Percentiles rank a stretch among this genome's conserved stretches.
Conservation (phyloP, 139 green algal genomes). For the Micractinium conductrix region DNA sequence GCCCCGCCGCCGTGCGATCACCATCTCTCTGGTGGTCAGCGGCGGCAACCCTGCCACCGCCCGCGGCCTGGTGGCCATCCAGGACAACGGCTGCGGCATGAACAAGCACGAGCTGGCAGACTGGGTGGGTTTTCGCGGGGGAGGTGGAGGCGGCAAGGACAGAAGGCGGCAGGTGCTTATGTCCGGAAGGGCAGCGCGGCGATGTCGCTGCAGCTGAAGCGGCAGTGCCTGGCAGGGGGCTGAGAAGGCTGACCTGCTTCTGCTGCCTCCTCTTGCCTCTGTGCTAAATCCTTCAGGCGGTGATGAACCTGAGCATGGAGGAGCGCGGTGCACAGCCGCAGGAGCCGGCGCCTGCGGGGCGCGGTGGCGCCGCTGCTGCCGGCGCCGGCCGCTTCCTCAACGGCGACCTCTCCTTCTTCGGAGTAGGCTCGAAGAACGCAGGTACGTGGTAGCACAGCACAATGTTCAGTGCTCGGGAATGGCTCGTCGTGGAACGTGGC, state of each 20-base stretch:
- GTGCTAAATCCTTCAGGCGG: conserved; percentile 38
- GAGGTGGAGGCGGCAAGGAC: neutral
- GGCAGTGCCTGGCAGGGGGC: neutral
- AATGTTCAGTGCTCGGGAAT: too few species aligned
- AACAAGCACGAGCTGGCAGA: conserved; percentile 69
- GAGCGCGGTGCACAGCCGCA: conserved; percentile 64
- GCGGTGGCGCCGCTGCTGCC: neutral
- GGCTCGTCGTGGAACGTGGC: too few species aligned
- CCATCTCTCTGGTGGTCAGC: conserved; percentile 57
- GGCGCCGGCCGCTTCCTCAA: conserved; percentile 66
- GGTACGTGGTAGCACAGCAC: too few species aligned
- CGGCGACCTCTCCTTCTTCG: conserved; percentile 84
- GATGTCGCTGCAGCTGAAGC: too few species aligned
- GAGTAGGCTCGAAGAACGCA: too few species aligned
- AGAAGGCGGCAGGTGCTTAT: neutral
- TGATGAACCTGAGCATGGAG: conserved; percentile 88
- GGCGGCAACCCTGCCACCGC: conserved; percentile 32
- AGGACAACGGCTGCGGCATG: conserved; percentile 84
- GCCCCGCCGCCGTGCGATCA: conserved; percentile 49
- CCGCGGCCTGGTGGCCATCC: conserved; percentile 63
- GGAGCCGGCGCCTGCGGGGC: conserved; percentile 28
- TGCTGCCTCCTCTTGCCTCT: neutral
- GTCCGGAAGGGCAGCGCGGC: too few species aligned
- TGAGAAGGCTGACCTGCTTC: neutral
- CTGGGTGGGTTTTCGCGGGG: conserved; percentile 64